A percentile compares a stretch with the other conserved stretches of the same genome.
Conservation (phyloP, 139 green algal genomes). For the Desmodesmus armatus region DNA sequence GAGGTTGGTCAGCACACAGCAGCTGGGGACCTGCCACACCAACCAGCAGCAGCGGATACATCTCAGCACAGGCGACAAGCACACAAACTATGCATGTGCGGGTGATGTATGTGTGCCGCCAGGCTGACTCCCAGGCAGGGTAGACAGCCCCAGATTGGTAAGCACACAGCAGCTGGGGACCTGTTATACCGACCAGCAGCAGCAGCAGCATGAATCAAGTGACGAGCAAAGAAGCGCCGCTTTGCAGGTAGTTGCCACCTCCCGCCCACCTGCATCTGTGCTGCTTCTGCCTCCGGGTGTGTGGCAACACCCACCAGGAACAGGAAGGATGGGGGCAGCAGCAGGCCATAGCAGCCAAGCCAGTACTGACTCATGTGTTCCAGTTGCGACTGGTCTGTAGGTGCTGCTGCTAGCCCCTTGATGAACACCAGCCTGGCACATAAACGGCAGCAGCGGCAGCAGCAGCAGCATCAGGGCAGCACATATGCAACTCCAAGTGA, state of each 20-base stretch:
- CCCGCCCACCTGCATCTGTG: neutral
- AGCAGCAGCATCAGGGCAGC: too few species aligned
- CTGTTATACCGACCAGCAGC: conserved; percentile 9
- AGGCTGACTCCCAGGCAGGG: neutral
- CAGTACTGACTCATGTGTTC: neutral
- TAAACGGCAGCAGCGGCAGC: too few species aligned
- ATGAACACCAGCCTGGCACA: conserved; percentile 7
- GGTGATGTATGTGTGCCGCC: neutral
- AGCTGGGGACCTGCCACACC: conserved; percentile 30
- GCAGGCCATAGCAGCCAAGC: conserved; percentile 12
- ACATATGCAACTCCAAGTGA: too few species aligned
- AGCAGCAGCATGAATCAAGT: neutral
- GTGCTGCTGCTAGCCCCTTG: neutral
- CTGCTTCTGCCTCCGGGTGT: conserved; percentile 26
- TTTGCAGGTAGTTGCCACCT: too few species aligned
- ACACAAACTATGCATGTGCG: neutral
- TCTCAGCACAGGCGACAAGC: too few species aligned
- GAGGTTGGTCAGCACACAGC: conserved; percentile 36
- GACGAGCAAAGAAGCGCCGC: too few species aligned
- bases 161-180: conserved; percentile 37
- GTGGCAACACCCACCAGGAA: conserved; percentile 24
- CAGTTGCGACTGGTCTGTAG: neutral
- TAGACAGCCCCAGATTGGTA: conserved; percentile 26
- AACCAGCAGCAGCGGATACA: neutral
- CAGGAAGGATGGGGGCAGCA: neutral